Base-by-base conservation (phyloP, 768 basidiomycete genomes). In the Chalciporus piperatus region DNA sequence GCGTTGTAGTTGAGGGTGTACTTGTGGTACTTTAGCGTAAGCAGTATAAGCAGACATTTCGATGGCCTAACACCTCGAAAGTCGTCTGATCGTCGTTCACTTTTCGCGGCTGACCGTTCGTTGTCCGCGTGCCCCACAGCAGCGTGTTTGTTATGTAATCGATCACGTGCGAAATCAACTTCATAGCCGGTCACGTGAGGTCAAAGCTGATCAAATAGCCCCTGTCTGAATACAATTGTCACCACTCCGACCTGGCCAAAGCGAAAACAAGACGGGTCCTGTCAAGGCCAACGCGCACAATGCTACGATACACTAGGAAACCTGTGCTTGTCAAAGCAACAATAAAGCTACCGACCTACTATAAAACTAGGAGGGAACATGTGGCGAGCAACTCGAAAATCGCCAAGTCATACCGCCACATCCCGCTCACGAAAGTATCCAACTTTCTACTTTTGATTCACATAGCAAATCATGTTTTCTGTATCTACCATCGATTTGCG, bases 11-110 rank as follows among this genome's bases (percentile, higher is more conserved):
- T 59, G 59, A 2, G 60, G 60, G 14, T 70, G 69, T 32, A 67
- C 61, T 17, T 58, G 62, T 61, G 58, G 69, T 69, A 51, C 65
- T 53, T 70, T 67, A 28, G 70, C 59, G 63, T 74, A 72, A 1
- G 51, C 51, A 57, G 76, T 69, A 39, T 69, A 60, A 3, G 60
- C 60, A 59, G 73, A 73, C 70, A 69, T 71, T 58, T 55, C 61
- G 59, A 58, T 64, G 76, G 76, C 76, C 76, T 78, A 78, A 77
- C 76, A 74, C 76, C 76, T 64, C 54, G 66, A 68, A 65, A 58
- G 68, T 60, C 59, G 22, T 42, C 27, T 27, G 25, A 39, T 22
- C 45, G 12, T 2, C 19, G 42, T 22, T 22, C 22, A 22, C 22
- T 22, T 40, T 35, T 23, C 14, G 54, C 52, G 57, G 56, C 61